Evolutionary conservation across 805 yeast genomes (phyloP).

Genomic region (Monosporozyma aquatica): DNA sequence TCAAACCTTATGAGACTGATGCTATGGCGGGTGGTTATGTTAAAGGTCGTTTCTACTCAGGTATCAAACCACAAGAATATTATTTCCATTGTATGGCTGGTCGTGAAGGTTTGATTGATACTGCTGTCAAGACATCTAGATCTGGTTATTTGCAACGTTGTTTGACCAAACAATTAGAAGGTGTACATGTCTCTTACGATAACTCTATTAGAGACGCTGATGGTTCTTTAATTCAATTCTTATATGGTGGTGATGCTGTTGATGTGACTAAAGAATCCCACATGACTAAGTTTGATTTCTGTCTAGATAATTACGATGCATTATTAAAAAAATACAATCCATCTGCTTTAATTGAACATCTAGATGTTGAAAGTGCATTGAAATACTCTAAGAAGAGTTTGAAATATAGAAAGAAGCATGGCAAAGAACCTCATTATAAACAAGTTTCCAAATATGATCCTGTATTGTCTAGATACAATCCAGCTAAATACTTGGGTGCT

Average conservation of each 20-base stretch:
- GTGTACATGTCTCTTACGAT: constrained; percentile 90
- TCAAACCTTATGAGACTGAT: constrained; percentile 92
- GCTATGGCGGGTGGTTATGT: constrained; percentile 98
- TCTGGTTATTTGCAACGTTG: constrained; percentile 98
- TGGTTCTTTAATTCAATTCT: constrained; percentile 86
- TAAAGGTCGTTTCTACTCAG: constrained; percentile 94
- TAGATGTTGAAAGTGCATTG: constrained; percentile 79
- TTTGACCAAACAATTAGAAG: constrained; percentile 94
- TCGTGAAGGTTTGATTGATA: constrained; percentile 98
- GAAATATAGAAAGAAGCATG: constrained; percentile 61
- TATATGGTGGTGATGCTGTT: constrained; percentile 95
- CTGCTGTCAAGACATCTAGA: constrained; percentile 97
- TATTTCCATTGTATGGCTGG: constrained; percentile 99
- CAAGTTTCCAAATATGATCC: constrained; percentile 74
- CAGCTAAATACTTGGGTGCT: constrained; percentile 84
- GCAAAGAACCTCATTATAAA: constrained; percentile 50
- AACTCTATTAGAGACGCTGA: constrained; percentile 93
- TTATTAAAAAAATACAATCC: constrained; percentile 82
- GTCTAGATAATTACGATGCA: constrained; percentile 83
- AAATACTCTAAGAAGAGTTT: constrained; percentile 72
- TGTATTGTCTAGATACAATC: constrained; percentile 73
- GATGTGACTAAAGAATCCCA: constrained; percentile 94
- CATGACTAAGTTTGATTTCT: constrained; percentile 87
- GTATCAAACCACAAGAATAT: constrained; percentile 96
- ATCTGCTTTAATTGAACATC: constrained; percentile 53